Conservation (phyloP, 768 basidiomycete genomes). For the Boletales sp. region DNA sequence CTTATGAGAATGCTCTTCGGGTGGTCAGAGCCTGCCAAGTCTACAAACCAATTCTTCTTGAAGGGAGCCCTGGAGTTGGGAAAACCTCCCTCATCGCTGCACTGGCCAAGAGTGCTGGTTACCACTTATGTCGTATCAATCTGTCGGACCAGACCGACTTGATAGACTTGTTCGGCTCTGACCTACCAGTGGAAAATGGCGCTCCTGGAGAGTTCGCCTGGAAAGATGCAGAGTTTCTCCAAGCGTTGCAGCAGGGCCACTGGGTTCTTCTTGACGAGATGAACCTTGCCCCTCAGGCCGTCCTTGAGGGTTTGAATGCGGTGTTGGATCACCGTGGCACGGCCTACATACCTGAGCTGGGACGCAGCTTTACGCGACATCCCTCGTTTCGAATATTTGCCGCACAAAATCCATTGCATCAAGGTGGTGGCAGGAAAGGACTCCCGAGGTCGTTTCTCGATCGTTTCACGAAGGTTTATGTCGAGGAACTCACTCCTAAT, state of each 20-base stretch:
- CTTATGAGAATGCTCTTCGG: conserved; percentile 81
- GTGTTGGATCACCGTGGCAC: conserved; percentile 93
- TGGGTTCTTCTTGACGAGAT: conserved; percentile 99
- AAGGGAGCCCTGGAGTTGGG: conserved; percentile 97
- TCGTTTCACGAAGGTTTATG: conserved; percentile 96
- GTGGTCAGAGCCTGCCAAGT: conserved; percentile 89
- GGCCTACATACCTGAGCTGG: conserved; percentile 93
- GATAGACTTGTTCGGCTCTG: conserved; percentile 93
- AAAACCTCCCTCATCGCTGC: conserved; percentile 94
- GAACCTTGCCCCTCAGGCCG: conserved; percentile 96
- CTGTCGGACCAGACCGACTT: conserved; percentile 98
- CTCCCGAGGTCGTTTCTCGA: conserved; percentile 97
- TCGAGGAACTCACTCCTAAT: conserved; percentile 74
- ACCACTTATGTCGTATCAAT: conserved; percentile 88
- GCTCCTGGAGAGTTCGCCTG: conserved; percentile 90
- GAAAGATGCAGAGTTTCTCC: conserved; percentile 95
- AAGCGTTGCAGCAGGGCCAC: conserved; percentile 89
- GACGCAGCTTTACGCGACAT: conserved; percentile 82
- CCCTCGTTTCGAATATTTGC: conserved; percentile 97
- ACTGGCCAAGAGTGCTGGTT: conserved; percentile 74
- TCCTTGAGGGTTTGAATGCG: conserved; percentile 95
- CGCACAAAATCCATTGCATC: conserved; percentile 93
- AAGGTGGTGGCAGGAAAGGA: conserved; percentile 97
- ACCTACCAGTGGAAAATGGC: conserved; percentile 92
- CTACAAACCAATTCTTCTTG: conserved; percentile 86